Evolutionary conservation across 2,329 filamentous ascomycete genomes (phyloP).

Genomic region (Reticulascus tulasneorum): DNA sequence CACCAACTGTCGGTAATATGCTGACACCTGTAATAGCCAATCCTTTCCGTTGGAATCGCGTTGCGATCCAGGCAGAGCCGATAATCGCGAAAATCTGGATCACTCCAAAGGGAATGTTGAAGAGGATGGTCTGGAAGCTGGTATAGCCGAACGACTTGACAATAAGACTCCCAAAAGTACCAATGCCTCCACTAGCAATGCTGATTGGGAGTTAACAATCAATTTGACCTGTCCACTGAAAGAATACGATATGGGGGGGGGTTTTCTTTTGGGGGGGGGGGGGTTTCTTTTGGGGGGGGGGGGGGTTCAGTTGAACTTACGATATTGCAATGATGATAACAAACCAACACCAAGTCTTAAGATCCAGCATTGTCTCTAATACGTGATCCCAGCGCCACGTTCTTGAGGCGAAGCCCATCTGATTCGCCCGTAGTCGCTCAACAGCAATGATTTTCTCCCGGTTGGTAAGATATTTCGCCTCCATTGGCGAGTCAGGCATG

Average conservation of each 20-base stretch:
- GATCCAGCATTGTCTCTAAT: slow-evolving; percentile 27
- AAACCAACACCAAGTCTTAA: slow-evolving; percentile 34
- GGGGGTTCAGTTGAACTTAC: slow-evolving; percentile 28
- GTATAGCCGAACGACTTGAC: slow-evolving; percentile 53
- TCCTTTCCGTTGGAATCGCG: slow-evolving; percentile 37
- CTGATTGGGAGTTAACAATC: slow-evolving; percentile 3
- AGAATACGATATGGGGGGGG: background rate
- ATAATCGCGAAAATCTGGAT: slow-evolving; percentile 58
- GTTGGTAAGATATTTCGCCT: slow-evolving; percentile 49
- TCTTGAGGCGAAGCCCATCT: slow-evolving; percentile 31
- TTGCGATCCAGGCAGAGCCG: slow-evolving; percentile 45
- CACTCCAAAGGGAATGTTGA: slow-evolving; percentile 55
- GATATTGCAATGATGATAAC: slow-evolving; percentile 45
- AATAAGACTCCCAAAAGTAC: slow-evolving; percentile 54
- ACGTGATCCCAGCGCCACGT: slow-evolving; percentile 34
- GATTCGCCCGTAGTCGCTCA: slow-evolving; percentile 49
- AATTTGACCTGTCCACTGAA: no score
- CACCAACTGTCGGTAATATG: slow-evolving; percentile 33
- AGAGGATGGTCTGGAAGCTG: slow-evolving; percentile 49
- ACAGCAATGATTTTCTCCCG: slow-evolving; percentile 54
- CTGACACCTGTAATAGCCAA: slow-evolving; percentile 35
- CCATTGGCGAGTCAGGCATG: slow-evolving; percentile 60
- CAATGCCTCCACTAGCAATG: slow-evolving; percentile 50
- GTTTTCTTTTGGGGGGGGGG: no score
- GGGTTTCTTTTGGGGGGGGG: no score